Conservation (phyloP, 2,329 filamentous ascomycete genomes). For the Colletotrichum navitas region DNA sequence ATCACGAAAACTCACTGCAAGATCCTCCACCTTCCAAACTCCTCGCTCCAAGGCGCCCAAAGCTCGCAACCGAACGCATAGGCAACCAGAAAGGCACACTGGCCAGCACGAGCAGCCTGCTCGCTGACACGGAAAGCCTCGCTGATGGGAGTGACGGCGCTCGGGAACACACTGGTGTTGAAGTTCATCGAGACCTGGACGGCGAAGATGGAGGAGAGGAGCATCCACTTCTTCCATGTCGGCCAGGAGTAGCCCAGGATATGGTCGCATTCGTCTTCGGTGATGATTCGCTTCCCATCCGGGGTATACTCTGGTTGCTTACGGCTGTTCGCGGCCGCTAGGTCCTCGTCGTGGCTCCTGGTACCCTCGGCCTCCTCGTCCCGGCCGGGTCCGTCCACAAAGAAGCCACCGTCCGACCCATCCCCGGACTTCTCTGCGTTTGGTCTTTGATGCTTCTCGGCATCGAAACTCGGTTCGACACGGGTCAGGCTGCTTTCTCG, state of each 20-base stretch:
- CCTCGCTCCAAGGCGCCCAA: slow-evolving; percentile 68
- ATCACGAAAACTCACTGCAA: slow-evolving; percentile 56
- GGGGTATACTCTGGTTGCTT: slow-evolving; percentile 35
- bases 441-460: slow-evolving; percentile 5
- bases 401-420: slow-evolving; percentile 1
- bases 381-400: slow-evolving; percentile 24
- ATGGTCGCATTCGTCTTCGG: slow-evolving; percentile 62
- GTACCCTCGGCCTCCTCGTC: slow-evolving; percentile 29
- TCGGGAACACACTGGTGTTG: slow-evolving; percentile 65
- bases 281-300: slow-evolving; percentile 56
- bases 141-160: slow-evolving; percentile 60
- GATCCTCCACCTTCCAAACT: slow-evolving; percentile 64
- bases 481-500: slow-evolving; percentile 32
- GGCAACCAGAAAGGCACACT: slow-evolving; percentile 62
- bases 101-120: slow-evolving; percentile 61
- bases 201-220: slow-evolving; percentile 63
- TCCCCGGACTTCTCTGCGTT: background rate
- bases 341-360: slow-evolving; percentile 11
- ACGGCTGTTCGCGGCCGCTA: slow-evolving; percentile 6
- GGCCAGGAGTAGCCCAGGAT: slow-evolving; percentile 60
- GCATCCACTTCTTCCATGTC: slow-evolving; percentile 64
- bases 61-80: slow-evolving; percentile 65
- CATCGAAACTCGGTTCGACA: slow-evolving; percentile 20
- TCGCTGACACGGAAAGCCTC: slow-evolving; percentile 60
- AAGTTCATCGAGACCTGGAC: slow-evolving; percentile 69